Percentiles rank a stretch among this genome's conserved stretches.
phyloP scores from a whole-genome alignment of 1,284 basidiomycete species.

The Cutaneotrichosporon dermatis region DNA sequence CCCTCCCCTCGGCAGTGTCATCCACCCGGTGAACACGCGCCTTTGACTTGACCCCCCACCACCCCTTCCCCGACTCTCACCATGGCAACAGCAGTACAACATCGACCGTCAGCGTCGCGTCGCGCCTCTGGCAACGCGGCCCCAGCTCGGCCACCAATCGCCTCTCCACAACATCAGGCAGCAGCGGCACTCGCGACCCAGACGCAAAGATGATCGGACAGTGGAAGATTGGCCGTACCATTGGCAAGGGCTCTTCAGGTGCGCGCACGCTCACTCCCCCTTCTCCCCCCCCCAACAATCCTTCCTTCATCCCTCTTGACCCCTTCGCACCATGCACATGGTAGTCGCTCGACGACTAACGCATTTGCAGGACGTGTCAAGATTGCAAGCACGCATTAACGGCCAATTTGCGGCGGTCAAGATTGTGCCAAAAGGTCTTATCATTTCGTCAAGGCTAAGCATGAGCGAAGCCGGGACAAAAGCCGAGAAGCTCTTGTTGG shows the following conservation, averaged over 20 bases:
- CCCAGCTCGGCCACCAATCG: constrained; percentile 11
- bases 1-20: background rate
- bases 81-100: constrained; percentile 11
- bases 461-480: constrained; percentile 58
- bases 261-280: constrained; percentile 24
- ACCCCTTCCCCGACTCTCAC: background rate
- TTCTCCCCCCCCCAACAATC: background rate
- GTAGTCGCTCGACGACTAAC: background rate
- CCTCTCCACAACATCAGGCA: constrained; percentile 16
- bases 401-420: constrained; percentile 92
- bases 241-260: constrained; percentile 88
- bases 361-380: constrained; percentile 71
- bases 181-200: constrained; percentile 23
- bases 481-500: constrained; percentile 77
- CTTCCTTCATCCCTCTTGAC: too few relatives aligned
- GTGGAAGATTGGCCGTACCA: constrained; percentile 87
- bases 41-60: background rate
- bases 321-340: background rate
- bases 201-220: constrained; percentile 63
- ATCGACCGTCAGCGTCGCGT: constrained; percentile 7
- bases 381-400: constrained; percentile 80
- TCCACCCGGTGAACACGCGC: too few relatives aligned
- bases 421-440: constrained; percentile 84
- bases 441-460: constrained; percentile 66
- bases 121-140: constrained; percentile 5